Base-by-base conservation (phyloP, 805 yeast genomes). In the Pichia occidentalis region DNA sequence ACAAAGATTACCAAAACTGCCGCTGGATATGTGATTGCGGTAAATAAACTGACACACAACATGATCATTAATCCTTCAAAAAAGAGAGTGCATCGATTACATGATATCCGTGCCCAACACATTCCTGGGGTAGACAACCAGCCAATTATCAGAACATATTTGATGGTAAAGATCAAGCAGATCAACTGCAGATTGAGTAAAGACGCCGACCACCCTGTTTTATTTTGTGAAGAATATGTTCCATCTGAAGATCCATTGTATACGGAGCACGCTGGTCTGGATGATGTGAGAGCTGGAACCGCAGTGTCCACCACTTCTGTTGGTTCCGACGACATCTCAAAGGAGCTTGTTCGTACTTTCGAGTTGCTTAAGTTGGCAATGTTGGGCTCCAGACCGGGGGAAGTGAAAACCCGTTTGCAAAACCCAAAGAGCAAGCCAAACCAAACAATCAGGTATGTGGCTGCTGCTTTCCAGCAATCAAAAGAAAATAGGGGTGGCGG, bases 121-220 rank as follows among this genome's bases (percentile, higher is more conserved):
- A 14, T 45, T 4, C 10, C 36, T 8, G 30, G 25, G 9, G 12
- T 37, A 6, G 33, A 75, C 22, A 85, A 85, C 18, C 75, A 74
- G 51, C 81, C 84, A 28, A 53, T 78, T 35, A 47, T 82, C 26
- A 67, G 85, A 47, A 66, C 80, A n/a, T 68, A 72, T 18, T 51
- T 79, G 17, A 86, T 80, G 56, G 80, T 84, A 4, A 24, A 79
- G 10, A 62, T 82, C 32, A 66, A 64, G 25, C 88, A 92, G 21
- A 31, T 80, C 31, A 85, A 25, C 83, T 14, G 61, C 60, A n/a
- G 61, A 60, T 16, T 59, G 61, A 41, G 50, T 56, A 17, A 69
- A 73, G 5, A 50, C 68, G 10, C 55, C 63, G 10, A 70, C 70
- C n/a, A n/a, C n/a, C n/a, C n/a, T n/a, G n/a, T n/a, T n/a, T n/a